Conservation (phyloP, 2,329 filamentous ascomycete species). For the Neoscytalidium dimidiatum region DNA sequence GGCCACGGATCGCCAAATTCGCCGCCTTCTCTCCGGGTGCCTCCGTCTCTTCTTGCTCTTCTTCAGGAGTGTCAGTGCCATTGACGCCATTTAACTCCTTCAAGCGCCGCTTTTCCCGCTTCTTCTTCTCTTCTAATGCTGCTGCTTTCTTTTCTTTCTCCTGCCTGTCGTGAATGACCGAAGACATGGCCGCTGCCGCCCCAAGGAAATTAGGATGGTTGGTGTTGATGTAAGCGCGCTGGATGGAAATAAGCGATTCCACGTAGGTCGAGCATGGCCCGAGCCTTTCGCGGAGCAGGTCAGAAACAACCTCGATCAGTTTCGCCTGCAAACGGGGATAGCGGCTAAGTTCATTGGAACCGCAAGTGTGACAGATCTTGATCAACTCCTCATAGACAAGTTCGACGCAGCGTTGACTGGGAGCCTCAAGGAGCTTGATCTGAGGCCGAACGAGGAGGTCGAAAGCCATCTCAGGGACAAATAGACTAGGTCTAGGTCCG, state of each 20-base stretch:
- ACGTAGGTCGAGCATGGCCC: constrained; percentile 90
- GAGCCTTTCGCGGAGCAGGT: constrained; percentile 86
- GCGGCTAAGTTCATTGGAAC: constrained; percentile 86
- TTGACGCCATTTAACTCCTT: constrained; percentile 82
- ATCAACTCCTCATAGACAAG: constrained; percentile 98
- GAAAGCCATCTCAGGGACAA: constrained; percentile 96
- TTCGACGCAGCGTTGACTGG: constrained; percentile 94
- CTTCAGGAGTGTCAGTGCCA: constrained; percentile 67
- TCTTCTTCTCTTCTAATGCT: constrained; percentile 75
- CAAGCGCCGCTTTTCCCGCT: constrained; percentile 76
- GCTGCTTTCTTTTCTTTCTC: constrained; percentile 81
- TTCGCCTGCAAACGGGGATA: constrained; percentile 94
- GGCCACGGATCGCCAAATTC: constrained; percentile 61
- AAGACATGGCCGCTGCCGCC: constrained; percentile 94
- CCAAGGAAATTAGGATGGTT: constrained; percentile 99
- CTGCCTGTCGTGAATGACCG: constrained; percentile 91
- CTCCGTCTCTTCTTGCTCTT: constrained; percentile 55
- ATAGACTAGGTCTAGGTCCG: constrained; percentile 89
- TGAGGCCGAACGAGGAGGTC: constrained; percentile 97
- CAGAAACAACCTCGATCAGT: constrained; percentile 96
- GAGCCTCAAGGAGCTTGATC: constrained; percentile 93
- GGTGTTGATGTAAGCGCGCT: constrained; percentile 98
- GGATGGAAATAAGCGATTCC: constrained; percentile 94
- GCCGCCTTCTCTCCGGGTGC: constrained; percentile 56
- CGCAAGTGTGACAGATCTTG: constrained; percentile 98